Evolutionary conservation across 2,329 filamentous ascomycete genomes (phyloP).

Genomic region (Lithohypha guttulata): DNA sequence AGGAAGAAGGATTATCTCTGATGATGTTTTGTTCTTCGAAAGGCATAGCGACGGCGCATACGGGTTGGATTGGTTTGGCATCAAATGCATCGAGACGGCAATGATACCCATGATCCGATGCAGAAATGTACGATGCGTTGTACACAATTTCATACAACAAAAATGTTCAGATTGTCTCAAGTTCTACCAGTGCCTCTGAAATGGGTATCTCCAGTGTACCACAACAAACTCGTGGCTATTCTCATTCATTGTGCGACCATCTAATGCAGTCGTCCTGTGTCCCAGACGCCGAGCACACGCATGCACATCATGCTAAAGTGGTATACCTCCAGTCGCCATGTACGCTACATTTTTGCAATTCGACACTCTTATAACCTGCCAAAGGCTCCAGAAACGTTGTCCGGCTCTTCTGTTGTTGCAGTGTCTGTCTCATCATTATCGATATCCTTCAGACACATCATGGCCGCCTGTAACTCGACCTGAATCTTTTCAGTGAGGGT

Average conservation of each 20-base stretch:
- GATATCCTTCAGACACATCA: conserved; percentile 32
- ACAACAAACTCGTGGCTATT: too few species aligned
- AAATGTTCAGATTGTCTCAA: neutral
- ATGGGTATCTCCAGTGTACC: too few species aligned
- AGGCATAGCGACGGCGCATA: too few species aligned
- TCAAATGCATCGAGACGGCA: too few species aligned
- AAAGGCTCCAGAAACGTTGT: neutral
- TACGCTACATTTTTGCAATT: too few species aligned
- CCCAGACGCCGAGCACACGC: too few species aligned
- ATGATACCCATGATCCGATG: neutral
- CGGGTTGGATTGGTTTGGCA: too few species aligned
- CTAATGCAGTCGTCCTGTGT: too few species aligned
- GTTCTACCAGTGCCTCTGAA: too few species aligned
- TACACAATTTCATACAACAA: neutral
- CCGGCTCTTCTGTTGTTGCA: neutral
- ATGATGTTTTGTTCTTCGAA: conserved; percentile 11
- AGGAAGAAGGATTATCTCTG: conserved; percentile 92
- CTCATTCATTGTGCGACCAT: too few species aligned
- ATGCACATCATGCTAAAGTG: too few species aligned
- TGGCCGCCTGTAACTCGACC: conserved; percentile 50
- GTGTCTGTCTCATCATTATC: neutral
- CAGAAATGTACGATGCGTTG: neutral
- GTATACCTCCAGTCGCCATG: too few species aligned
- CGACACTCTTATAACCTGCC: neutral
- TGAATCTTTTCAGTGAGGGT: conserved; percentile 67